Base-by-base conservation (phyloP, 202 grass and related monocot genomes). In the Zoysia matrella region DNA sequence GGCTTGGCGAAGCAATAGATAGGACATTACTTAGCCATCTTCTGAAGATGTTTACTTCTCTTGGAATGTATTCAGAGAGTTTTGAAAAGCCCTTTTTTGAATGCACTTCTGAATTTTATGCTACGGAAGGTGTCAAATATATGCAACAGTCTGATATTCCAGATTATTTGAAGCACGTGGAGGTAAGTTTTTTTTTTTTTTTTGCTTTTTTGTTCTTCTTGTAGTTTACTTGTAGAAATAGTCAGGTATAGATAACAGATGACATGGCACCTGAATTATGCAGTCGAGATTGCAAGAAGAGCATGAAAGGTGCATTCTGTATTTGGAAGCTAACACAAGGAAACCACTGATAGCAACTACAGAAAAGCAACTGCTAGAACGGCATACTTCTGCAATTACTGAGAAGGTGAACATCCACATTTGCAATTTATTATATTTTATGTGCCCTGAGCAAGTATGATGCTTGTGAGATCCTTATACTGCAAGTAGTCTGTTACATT, bases 201-300 rank as follows among this genome's bases (percentile, higher is more conserved):
- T 30, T 30, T 30, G 22, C 30, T 36, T 36, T 85, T 69, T 50
- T 54, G 4, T 83, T 76, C 41, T 75, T 63, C 66, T 47, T 94
- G 12, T 70, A 54, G 18, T 74, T 73, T 81, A 41, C 61, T 80
- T 14, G 16, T 76, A 74, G 18, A 90, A 52, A 51, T 47, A 63
- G 39, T 83, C 73, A 74, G 75, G 75, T 75, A 72, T 61, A 80
- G 10, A 53, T 77, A 71, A 85, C 30, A 83, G 72, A 75, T 79
- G 57, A 60, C 46, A 69, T 87, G 78, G 42, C 65, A 75, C 65
- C 79, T 49, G 64, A 74, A 36, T 54, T 89, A 46, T 90, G 71
- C 86, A 95, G 95, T 91, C 86, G 76, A 93, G 95, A 83, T 95
- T 98, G 88, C 90, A 98, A 75, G 92, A 95, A 90, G 92, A 98